Evolutionary conservation across 345 rosid genomes (phyloP), one percentile per base, ranked within the genome.

Genomic region (Physaria fendleri): DNA sequence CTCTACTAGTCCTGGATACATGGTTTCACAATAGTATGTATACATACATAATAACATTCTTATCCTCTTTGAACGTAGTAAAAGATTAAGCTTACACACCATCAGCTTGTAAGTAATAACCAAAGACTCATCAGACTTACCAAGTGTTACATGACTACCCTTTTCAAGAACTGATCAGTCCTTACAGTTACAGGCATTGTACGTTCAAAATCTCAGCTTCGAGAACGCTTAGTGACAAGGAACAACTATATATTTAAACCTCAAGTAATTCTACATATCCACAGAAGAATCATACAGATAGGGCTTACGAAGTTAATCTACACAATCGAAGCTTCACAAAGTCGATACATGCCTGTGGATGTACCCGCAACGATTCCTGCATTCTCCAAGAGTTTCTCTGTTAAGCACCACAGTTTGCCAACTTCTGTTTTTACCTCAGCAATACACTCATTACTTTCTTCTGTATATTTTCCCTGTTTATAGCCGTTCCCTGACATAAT

Each of bases 331-430:
- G 48, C 57, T 66, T 78, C 64, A 47, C 14, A 14, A 45, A 45
- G 24, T 55, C 33, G n/a, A 45, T 66, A 46, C 66, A 45, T 34
- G 56, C 58, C 41, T 27, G 63, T 48, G 38, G 59, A 40, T 58
- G 54, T 58, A 57, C 47, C 74, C 38, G 33, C 74, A 39, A 57
- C 52, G 56, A 83, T 57, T 43, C 91, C 92, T 13, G 96, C 90
- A 48, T 81, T 77, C 77, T 76, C 74, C 55, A 85, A 72, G 4
- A 88, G 84, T 62, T 73, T 77, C 52, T 88, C 90, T 9, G 88
- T 74, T 76, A 88, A 63, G 30, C 80, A 71, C 29, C 85, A 81
- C 17, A 91, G 78, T 71, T 77, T 76, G 27, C 41, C 65, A 27
- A 91, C 79, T 56, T 73, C 85, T 13, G 79, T 17, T 74, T 66